Evolutionary conservation across 2,329 filamentous ascomycete genomes (phyloP), one percentile per base, ranked within the genome.

Genomic region (Fusarium nurragi): DNA sequence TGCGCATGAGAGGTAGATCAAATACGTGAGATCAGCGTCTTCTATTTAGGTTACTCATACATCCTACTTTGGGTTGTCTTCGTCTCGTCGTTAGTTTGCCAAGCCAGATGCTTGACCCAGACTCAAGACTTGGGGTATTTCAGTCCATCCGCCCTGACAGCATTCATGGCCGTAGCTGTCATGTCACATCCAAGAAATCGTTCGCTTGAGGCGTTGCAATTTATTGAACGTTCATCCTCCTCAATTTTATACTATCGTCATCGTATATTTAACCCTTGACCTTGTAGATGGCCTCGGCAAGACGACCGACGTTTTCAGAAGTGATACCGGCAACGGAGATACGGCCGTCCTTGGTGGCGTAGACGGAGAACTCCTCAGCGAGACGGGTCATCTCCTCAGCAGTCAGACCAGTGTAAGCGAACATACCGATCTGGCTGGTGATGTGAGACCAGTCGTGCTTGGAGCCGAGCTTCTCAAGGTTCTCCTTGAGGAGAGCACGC

Each of bases 371-470:
- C 84, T 98, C 92, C 84, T 96, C 93, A 70, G 94, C 92, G 64
- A 99, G 85, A 74, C 83, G 83, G 54, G 94, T 91, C 92, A 98
- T 97, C 83, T 97, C 91, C 81, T 94, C 90, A 53, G 94, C 83
- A 73, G 85, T 94, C 74, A 99, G 84, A 64, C 95, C 95, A 49
- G 95, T 99, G 86, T 97, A 99, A 72, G 95, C 94, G 77, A 99
- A 99, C 95, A 99, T 99, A 83, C 95, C 95, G 75, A 99, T 99
- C 87, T 97, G 93, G 81, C 86, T 94, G 71, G 95, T 98, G 81
- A 99, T 99, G 86, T 99, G 95, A 78, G 90, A 92, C 95, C 95
- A 99, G 84, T 98, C 92, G 81, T 96, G 93, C 86, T 93, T 93
- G 84, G 91, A 95, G 77, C 94, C 94, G 64, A 97, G 88, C 80